Conservation (phyloP, 345 rosid species). For the Dimocarpus longan region DNA sequence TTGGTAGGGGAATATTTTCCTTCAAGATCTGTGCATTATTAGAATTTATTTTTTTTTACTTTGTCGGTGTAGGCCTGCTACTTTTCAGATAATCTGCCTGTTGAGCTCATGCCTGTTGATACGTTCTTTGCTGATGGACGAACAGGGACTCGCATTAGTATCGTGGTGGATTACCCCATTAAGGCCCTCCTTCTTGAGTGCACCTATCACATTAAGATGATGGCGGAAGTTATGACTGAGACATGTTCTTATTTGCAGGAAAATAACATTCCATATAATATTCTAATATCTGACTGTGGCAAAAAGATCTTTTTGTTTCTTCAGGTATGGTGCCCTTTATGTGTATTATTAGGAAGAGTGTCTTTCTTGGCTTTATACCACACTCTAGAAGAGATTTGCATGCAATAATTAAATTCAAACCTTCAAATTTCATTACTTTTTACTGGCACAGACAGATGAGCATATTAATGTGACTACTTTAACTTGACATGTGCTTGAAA, state of each 20-base stretch:
- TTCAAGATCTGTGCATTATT: background rate
- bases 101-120: slow-evolving; percentile 36
- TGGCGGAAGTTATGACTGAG: slow-evolving; percentile 27
- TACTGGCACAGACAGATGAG: background rate
- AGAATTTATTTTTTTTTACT: slow-evolving; percentile 12
- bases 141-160: slow-evolving; percentile 24
- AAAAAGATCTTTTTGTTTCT: slow-evolving; percentile 38
- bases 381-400: background rate
- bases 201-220: slow-evolving; percentile 24
- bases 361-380: background rate
- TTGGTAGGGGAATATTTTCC: background rate
- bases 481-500: background rate
- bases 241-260: slow-evolving; percentile 32
- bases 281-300: slow-evolving; percentile 39
- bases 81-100: slow-evolving; percentile 36
- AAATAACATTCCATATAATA: slow-evolving; percentile 28
- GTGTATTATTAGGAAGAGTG: background rate
- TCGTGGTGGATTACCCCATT: slow-evolving; percentile 37
- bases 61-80: slow-evolving; percentile 38
- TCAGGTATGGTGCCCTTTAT: slow-evolving; percentile 30
- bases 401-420: background rate
- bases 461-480: background rate
- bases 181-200: slow-evolving; percentile 35
- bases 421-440: background rate
- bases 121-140: slow-evolving; percentile 22